Conservation (phyloP, 2,329 filamentous ascomycete species). For the Emergomyces orientalis region DNA sequence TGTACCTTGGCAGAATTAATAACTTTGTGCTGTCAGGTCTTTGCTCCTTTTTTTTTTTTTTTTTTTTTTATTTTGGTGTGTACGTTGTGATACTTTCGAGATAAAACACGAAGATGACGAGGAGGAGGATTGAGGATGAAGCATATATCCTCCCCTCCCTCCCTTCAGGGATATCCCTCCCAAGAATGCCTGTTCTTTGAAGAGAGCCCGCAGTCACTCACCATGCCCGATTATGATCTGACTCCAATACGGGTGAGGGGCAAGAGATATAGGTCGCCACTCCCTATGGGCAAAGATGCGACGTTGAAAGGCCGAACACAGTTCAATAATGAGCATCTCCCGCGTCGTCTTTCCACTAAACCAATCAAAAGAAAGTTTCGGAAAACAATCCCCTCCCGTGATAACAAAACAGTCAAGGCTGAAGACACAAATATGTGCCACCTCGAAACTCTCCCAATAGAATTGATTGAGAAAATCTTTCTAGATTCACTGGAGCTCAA, state of each 20-base stretch:
- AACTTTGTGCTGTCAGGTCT: too few species aligned
- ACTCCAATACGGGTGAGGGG: conserved; percentile 26
- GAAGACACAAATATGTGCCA: conserved; percentile 18
- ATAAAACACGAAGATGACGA: neutral
- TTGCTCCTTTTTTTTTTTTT: neutral
- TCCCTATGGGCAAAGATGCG: conserved; percentile 11
- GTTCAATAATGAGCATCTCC: neutral
- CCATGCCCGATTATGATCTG: conserved; percentile 9
- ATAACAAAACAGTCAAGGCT: neutral
- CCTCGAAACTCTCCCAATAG: conserved; percentile 41
- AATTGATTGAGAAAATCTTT: conserved; percentile 47
- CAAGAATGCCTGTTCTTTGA: neutral
- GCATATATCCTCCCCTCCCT: neutral
- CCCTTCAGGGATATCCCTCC: neutral
- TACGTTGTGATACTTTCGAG: neutral
- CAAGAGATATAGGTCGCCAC: conserved; percentile 9
- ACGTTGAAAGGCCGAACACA: neutral
- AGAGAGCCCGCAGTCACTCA: neutral
- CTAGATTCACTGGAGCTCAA: conserved; percentile 40
- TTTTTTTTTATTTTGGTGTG: neutral
- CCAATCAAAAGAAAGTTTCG: neutral
- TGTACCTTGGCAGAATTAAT: neutral
- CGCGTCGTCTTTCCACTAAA: neutral
- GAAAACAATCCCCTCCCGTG: neutral
- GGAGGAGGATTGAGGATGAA: neutral